Conservation (phyloP, 1,284 basidiomycete genomes). For the Ganoderma lingzhi region DNA sequence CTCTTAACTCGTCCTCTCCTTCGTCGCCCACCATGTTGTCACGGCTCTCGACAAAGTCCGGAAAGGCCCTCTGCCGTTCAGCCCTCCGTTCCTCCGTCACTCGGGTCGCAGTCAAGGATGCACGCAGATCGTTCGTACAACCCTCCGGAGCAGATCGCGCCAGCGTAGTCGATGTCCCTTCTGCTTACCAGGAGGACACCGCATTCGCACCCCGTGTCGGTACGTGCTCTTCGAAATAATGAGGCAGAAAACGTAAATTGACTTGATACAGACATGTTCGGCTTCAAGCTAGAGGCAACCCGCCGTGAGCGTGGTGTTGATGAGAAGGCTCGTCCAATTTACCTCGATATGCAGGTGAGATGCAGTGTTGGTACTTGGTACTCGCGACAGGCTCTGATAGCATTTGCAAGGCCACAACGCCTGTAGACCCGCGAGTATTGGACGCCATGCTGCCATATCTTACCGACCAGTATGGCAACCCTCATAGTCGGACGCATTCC, state of each 20-base stretch:
- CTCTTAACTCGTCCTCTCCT: slow-evolving; percentile 39
- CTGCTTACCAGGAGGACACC: slow-evolving; percentile 73
- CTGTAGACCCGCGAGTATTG: slow-evolving; percentile 95
- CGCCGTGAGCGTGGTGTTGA: slow-evolving; percentile 68
- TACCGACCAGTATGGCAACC: slow-evolving; percentile 98
- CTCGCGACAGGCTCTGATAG: slow-evolving; percentile 3
- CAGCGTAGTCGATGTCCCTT: slow-evolving; percentile 79
- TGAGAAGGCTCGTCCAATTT: slow-evolving; percentile 85
- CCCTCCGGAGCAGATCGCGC: slow-evolving; percentile 83
- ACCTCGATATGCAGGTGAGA: slow-evolving; percentile 92
- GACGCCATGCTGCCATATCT: slow-evolving; percentile 97
- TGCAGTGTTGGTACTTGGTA: slow-evolving; percentile 2
- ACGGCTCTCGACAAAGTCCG: slow-evolving; percentile 57
- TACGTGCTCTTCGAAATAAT: slow-evolving; percentile 39
- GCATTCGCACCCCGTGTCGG: slow-evolving; percentile 79
- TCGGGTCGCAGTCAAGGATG: slow-evolving; percentile 32
- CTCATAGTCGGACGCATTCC: slow-evolving; percentile 97
- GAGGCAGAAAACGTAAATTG: neutral
- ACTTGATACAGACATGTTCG: slow-evolving; percentile 77
- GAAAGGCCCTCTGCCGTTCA: slow-evolving; percentile 48
- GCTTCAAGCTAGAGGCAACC: slow-evolving; percentile 84
- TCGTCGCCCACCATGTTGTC: slow-evolving; percentile 58
- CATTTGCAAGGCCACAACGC: slow-evolving; percentile 87
- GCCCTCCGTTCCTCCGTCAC: slow-evolving; percentile 36
- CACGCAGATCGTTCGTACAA: slow-evolving; percentile 66